Evolutionary conservation across 1,284 basidiomycete genomes (phyloP).

Genomic region (Trichosporon ovoides): DNA sequence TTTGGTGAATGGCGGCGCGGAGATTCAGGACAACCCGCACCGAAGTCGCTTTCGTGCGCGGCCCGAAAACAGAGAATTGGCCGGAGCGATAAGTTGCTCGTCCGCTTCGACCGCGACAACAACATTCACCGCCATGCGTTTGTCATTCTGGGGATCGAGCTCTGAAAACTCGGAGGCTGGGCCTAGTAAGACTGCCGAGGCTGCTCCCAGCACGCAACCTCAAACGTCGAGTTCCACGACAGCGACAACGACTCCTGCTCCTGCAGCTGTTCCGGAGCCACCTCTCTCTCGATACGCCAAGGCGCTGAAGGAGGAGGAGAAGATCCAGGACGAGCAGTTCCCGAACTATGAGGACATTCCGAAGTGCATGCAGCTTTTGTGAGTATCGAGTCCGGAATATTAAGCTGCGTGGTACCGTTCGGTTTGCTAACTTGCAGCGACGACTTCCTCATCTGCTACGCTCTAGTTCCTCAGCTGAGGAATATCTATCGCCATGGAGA

Average conservation of each 20-base stretch:
- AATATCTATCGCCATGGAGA: conserved; percentile 81
- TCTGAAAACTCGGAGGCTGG: background rate
- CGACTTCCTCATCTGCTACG: conserved; percentile 72
- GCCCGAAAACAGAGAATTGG: background rate
- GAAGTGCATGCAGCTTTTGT: conserved; percentile 67
- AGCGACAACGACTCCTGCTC: background rate
- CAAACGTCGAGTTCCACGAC: background rate
- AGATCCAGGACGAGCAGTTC: conserved; percentile 49
- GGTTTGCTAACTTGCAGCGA: conserved; percentile 50
- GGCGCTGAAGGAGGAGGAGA: conserved; percentile 41
- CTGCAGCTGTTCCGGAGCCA: conserved; percentile 11
- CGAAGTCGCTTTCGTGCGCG: background rate
- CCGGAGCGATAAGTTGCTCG: conserved; percentile 2
- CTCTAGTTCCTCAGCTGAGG: conserved; percentile 72
- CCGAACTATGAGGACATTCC: conserved; percentile 74
- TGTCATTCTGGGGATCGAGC: conserved; percentile 7
- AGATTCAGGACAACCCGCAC: background rate
- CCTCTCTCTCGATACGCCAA: conserved; percentile 31
- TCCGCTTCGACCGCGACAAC: background rate
- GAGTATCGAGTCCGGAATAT: too few relatives aligned
- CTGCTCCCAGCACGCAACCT: background rate
- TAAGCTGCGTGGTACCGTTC: too few relatives aligned
- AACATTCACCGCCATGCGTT: conserved; percentile 10
- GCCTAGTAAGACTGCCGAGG: background rate
- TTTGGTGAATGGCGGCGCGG: background rate